Evolutionary conservation across 495 filamentous ascomycete species (phyloP), one percentile per base, ranked within the genome.

Genomic region (Penicillium odoratum): DNA sequence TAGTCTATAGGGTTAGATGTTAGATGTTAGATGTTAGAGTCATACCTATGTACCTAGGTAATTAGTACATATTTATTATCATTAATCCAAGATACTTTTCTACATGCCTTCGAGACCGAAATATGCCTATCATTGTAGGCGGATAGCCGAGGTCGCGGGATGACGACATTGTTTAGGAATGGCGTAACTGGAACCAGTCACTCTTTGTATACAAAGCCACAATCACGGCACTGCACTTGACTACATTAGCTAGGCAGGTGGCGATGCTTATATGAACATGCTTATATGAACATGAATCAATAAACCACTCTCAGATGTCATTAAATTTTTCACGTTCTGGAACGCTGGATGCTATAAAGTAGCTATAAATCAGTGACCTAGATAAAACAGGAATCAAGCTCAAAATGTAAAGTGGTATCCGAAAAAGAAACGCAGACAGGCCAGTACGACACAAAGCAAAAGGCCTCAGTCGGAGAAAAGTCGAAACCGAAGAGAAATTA

Each of bases 351-450:
- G 21, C 21, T 21, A 21, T 21, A 1, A 21, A 21, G 21, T 21
- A 21, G 21, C 21, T 33, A 46, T 36, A 30, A 45, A 33, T 15
- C 11, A 61, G 46, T 11, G 34, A 38, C 15, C 43, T 34, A 28
- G 29, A 18, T 28, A 31, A 33, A 34, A 51, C 47, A 43, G 48
- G 26, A n/a, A 33, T 29, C 25, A 45, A 21, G n/a, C 38, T 7
- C 26, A 50, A 36, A 53, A 48, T 30, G 28, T 30, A 48, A 62
- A 51, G 55, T 64, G 61, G 61, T 63, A 63, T 63, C 57, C 61
- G 57, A 51, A 53, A 57, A 58, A 52, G 56, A 63, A 59, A 59
- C 53, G 51, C 54, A 64, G 50, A 55, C 30, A 38, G 47, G 54
- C 50, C 46, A 56, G 28, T 51, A 53, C 18, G 33, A 46, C 9